These are phyloP conservation scores for Celoporthe dispersa DNA, from an alignment of 2,329 filamentous ascomycete species.

Conservation along the genomic window DNA sequence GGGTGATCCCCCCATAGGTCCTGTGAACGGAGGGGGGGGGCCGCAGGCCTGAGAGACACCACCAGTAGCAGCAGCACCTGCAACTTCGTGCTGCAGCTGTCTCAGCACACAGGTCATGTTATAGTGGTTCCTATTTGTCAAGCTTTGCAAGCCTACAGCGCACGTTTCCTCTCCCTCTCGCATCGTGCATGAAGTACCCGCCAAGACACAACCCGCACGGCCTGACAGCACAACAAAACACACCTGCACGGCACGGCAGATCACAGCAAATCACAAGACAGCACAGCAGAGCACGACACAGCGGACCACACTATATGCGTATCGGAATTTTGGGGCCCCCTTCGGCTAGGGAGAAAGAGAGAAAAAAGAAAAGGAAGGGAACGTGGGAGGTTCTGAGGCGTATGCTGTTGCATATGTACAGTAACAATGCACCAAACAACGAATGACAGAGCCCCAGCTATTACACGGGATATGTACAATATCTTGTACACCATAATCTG, in stretches of 20 bases:
- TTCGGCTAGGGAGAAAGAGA: background rate
- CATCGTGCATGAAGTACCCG: background rate
- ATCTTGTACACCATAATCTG: background rate
- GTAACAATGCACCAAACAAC: slow-evolving; percentile 21
- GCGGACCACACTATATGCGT: background rate
- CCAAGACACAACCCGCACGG: background rate
- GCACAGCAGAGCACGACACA: background rate
- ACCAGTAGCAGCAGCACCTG: background rate
- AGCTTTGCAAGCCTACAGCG: background rate
- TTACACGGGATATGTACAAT: slow-evolving; percentile 14
- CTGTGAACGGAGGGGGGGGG: background rate
- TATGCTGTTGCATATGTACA: slow-evolving; percentile 11
- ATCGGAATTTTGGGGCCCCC: background rate
- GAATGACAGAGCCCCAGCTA: slow-evolving; percentile 23
- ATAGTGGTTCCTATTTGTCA: slow-evolving; percentile 8
- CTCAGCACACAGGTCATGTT: slow-evolving; percentile 6
- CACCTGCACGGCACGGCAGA: background rate
- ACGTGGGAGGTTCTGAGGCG: slow-evolving; percentile 5
- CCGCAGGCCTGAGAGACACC: background rate
- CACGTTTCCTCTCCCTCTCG: background rate
- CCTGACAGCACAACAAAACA: background rate
- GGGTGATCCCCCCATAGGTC: background rate
- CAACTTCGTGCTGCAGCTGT: background rate
- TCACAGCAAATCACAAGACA: background rate
- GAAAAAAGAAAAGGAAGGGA: background rate